Evolutionary conservation across 2,329 filamentous ascomycete genomes (phyloP).

Genomic region (Hortaea sp.): DNA sequence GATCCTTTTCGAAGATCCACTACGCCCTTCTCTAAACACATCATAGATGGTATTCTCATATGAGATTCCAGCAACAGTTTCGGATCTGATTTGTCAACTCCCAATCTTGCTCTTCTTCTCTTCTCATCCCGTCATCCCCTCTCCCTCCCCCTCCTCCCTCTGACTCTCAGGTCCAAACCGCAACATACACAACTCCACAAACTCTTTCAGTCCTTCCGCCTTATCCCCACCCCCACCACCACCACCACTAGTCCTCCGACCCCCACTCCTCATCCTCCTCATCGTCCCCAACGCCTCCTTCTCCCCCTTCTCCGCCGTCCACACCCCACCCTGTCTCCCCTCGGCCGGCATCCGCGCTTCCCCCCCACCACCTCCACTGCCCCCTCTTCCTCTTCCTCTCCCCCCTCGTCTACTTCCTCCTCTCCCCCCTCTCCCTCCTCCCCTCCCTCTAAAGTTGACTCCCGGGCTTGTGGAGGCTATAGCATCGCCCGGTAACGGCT

Average conservation of each 20-base stretch:
- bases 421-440: conserved; percentile 3
- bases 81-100: no score
- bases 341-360: no score
- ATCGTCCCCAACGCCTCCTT: conserved; percentile 22
- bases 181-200: conserved; percentile 34
- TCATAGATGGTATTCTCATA: no score
- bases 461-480: neutral
- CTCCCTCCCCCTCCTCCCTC: neutral
- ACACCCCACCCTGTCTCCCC: conserved; percentile 20
- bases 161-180: conserved; percentile 22
- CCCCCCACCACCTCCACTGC: neutral
- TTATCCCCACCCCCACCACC: conserved; percentile 21
- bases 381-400: conserved; percentile 8
- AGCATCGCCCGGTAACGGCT: conserved; percentile 12
- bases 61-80: no score
- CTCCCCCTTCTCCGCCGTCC: conserved; percentile 29
- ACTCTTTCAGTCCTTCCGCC: conserved; percentile 32
- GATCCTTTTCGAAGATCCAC: no score
- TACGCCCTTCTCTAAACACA: no score
- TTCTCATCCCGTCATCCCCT: neutral
- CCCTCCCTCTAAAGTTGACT: conserved; percentile 3
- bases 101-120: neutral
- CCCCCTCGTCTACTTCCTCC: conserved; percentile 12
- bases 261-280: conserved; percentile 17
- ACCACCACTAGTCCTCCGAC: neutral